Evolutionary conservation across 805 yeast species (phyloP).

Genomic region (Barnettozyma pratensis): DNA sequence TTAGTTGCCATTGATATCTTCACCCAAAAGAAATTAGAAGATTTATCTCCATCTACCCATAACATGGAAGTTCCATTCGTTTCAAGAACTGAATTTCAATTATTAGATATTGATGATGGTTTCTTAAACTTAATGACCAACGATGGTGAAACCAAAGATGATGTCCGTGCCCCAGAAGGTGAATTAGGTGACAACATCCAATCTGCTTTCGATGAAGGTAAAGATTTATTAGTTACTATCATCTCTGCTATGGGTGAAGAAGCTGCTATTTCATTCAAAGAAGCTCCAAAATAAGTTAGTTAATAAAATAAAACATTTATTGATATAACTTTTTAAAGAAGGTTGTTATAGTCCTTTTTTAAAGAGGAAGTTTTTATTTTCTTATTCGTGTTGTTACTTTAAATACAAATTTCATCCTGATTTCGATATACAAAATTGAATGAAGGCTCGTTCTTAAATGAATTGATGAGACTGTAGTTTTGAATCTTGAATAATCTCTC

Average conservation of each 20-base stretch:
- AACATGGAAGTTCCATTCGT: constrained; percentile 99
- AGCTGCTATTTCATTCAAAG: constrained; percentile 98
- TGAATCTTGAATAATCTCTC: no score
- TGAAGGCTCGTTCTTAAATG: constrained; percentile 6
- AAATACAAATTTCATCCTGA: constrained; percentile 9
- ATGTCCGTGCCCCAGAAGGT: constrained; percentile 97
- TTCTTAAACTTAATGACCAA: constrained; percentile 93
- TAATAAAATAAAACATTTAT: neutral
- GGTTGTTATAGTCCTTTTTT: neutral
- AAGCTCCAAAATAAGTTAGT: constrained; percentile 69
- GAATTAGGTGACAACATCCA: constrained; percentile 93
- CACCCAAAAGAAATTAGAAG: constrained; percentile 99
- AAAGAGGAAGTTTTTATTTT: neutral
- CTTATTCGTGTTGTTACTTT: constrained; percentile 2
- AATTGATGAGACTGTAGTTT: neutral
- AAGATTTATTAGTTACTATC: constrained; percentile 94
- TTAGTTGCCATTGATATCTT: constrained; percentile 98
- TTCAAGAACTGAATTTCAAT: constrained; percentile 91
- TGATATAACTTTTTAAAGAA: neutral
- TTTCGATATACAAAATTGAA: neutral
- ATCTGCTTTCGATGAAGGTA: constrained; percentile 94
- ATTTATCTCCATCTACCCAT: constrained; percentile 99
- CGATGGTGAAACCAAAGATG: constrained; percentile 99
- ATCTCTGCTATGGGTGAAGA: constrained; percentile 99
- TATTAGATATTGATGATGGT: constrained; percentile 97